phyloP scores from a whole-genome alignment of 2,329 filamentous ascomycete genomes.

The Alternaria angustiovoidea region DNA sequence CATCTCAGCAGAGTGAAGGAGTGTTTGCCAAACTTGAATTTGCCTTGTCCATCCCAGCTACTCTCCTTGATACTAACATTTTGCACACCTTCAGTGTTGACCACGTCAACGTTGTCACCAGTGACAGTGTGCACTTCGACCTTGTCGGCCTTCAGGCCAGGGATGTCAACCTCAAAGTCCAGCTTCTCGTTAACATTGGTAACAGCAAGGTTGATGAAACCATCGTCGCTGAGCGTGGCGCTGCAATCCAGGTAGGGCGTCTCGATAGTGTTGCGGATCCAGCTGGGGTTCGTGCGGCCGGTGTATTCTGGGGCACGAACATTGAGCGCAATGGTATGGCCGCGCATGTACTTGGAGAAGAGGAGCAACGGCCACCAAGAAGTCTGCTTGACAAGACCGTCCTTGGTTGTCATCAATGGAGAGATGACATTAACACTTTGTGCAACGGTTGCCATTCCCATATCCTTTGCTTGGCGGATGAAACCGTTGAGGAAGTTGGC shows the following conservation, averaged over 20 bases:
- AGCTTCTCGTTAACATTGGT: slow-evolving; percentile 73
- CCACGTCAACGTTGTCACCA: slow-evolving; percentile 63
- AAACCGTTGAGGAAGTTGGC: slow-evolving; percentile 80
- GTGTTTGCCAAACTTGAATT: slow-evolving; percentile 72
- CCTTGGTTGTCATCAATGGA: slow-evolving; percentile 74
- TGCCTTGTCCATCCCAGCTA: slow-evolving; percentile 69
- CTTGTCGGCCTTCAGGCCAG: slow-evolving; percentile 58
- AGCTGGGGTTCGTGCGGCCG: slow-evolving; percentile 71
- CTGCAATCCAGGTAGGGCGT: slow-evolving; percentile 76
- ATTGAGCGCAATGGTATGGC: slow-evolving; percentile 72
- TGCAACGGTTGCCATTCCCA: slow-evolving; percentile 82
- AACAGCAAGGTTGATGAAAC: slow-evolving; percentile 71
- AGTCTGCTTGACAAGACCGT: slow-evolving; percentile 73
- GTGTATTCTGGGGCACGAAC: slow-evolving; percentile 70
- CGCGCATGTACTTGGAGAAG: slow-evolving; percentile 77
- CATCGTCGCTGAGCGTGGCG: slow-evolving; percentile 66
- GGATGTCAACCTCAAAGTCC: slow-evolving; percentile 67
- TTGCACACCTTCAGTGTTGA: slow-evolving; percentile 70
- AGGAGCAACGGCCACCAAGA: slow-evolving; percentile 78
- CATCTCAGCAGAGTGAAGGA: slow-evolving; percentile 73
- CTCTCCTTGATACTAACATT: slow-evolving; percentile 68
- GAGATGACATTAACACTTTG: slow-evolving; percentile 81
- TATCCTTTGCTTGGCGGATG: slow-evolving; percentile 71
- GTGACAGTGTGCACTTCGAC: slow-evolving; percentile 71
- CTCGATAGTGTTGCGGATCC: slow-evolving; percentile 71